Evolutionary conservation across 2,329 filamentous ascomycete genomes (phyloP), one percentile per base, ranked within the genome.

Genomic region (Neonectria coccinea): DNA sequence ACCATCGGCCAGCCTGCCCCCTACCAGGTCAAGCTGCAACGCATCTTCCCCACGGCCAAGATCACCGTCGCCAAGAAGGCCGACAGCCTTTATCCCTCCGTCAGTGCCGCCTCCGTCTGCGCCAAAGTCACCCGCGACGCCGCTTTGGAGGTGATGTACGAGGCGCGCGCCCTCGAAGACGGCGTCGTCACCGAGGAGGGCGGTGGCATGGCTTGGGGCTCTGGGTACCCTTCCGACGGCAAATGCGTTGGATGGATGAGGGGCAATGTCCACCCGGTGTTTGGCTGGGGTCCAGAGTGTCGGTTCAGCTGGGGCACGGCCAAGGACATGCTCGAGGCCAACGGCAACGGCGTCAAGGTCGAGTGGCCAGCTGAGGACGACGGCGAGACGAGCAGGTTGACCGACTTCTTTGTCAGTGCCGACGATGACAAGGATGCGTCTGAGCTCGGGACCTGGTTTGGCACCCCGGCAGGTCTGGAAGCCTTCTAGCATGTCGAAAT

Each of bases 111-210:
- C 7, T 96, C 92, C 67, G 94, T 99, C 3, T 97, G 92, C 78
- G 96, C 96, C 58, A 99, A 99, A 79, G 96, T 99, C 31, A 98
- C 96, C 12, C 86, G 96, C 68, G 96, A 99, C 80, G 92, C 91
- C 2, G 94, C 94, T 5, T 85, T 98, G 25, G 94, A 97, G 74
- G 88, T 91, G 3, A 85, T 95, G 45, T 95, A 92, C 74, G 84
- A 88, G 64, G 78, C 77, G 2, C 77, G 76, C 39, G 67, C 74
- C 54, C 77, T 77, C 44, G 70, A 69, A 36, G 75, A 71, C 16
- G 75, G 71, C 16, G 73, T 66, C 47, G 76, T 69, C 57, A 69
- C 65, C 3, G 77, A 75, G 4, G 77, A 77, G 2, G 82, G 84
- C n/a, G 83, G 84, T 16, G 83, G 81, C 27, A 81, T 83, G 79